A percentile compares a stretch with the other conserved stretches of the same genome.
phyloP scores from a whole-genome alignment of 345 rosid genomes.

The Cardamine occulta region DNA sequence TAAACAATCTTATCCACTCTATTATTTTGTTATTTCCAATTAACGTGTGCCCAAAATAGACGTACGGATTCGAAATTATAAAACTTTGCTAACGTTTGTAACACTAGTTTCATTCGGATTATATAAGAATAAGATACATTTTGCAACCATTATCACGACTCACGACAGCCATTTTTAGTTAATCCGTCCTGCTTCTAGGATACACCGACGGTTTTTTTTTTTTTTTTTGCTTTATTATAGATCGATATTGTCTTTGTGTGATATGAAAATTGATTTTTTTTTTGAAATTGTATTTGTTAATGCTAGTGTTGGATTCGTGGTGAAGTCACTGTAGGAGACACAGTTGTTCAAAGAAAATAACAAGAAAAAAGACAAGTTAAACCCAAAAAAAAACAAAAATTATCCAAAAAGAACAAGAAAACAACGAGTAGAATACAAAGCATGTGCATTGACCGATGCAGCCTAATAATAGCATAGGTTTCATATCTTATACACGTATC shows the following conservation, averaged over 20 bases:
- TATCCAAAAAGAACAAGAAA: background rate
- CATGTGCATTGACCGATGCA: conserved; percentile 23
- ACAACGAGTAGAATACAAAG: conserved; percentile 3
- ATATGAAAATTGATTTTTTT: background rate
- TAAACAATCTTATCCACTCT: conserved; percentile 37
- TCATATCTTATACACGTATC: conserved; percentile 23
- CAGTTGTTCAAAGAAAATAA: background rate
- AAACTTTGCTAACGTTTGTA: background rate
- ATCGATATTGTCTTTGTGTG: background rate
- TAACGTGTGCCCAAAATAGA: conserved; percentile 14
- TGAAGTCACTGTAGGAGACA: conserved; percentile 12
- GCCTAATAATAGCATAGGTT: conserved; percentile 25
- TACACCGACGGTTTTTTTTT: background rate
- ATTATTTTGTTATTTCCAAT: background rate
- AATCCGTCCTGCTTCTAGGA: background rate
- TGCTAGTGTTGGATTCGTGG: conserved; percentile 2
- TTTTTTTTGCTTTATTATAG: too few relatives aligned
- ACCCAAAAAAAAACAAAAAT: background rate
- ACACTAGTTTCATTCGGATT: background rate
- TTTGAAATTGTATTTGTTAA: background rate
- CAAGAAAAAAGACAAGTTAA: background rate
- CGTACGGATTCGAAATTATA: background rate
- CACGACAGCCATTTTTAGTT: background rate
- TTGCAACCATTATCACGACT: background rate
- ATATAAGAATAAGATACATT: background rate